Base-by-base conservation (phyloP, 805 yeast species). In the Candida coleopterorum region DNA sequence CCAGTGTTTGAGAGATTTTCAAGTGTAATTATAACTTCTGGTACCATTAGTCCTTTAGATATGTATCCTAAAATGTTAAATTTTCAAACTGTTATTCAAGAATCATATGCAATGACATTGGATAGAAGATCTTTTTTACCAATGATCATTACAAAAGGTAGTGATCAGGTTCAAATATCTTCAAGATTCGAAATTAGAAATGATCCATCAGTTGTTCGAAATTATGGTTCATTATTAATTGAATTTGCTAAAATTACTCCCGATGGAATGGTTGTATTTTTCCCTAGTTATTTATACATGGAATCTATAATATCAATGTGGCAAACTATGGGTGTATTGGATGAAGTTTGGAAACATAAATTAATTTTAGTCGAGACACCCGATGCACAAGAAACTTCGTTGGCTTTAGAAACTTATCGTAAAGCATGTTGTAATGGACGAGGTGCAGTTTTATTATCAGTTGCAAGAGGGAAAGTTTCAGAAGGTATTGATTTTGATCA, bases 401-500 rank as follows among this genome's bases (percentile, higher is more conserved):
- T 93, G 43, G 99, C 98, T 0, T 65, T 93, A 47, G 98, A 93
- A 46, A 93, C 97, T 0, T 93, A 89, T 57, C 70, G 98, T 51
- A 85, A 88, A 22, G 99, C 99, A 0, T 93, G 99, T 53, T 81
- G 90, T 1, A 93, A 93, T 59, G 99, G 99, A 4, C 71, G 98
- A 46, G 99, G 99, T 4, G 99, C 99, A 0, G 90, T 94, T 2
- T 72, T 93, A 52, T 72, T 93, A 27, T 87, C 96, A 24, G 99
- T 93, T 42, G 99, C 99, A 10, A 88, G 99, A 73, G 99, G 99
- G 7, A 93, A 93, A 55, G 98, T 93, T 1, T 85, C 95, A 1
- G 99, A 93, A 61, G 99, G 99, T 43, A 93, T 93, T 48, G 99
- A 93, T 87, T 93, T 93, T 65, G 97, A 93, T 56, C 96, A 93